These are phyloP conservation scores for Arachis hypogaea DNA, from an alignment of 306 rosid genomes.

Conservation along the genomic window DNA sequence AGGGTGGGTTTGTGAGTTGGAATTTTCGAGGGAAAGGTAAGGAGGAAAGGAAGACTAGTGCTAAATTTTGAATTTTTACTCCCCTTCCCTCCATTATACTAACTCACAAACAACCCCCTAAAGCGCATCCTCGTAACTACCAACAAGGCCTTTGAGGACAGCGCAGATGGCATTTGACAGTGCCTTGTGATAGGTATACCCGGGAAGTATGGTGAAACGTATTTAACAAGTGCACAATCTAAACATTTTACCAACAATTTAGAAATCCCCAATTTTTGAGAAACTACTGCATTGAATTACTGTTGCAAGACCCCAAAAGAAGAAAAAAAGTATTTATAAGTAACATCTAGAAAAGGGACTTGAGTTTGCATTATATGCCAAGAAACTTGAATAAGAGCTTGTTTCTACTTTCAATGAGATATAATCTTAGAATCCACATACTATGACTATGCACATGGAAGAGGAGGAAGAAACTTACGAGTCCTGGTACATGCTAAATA, in stretches of 20 bases:
- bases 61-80: too few species aligned
- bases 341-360: neutral
- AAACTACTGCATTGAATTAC: neutral
- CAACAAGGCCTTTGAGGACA: too few species aligned
- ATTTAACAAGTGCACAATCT: neutral
- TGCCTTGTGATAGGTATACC: too few species aligned
- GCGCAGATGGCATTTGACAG: too few species aligned
- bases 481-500: constrained; percentile 77
- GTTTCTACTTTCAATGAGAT: constrained; percentile 5
- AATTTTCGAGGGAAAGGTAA: too few species aligned
- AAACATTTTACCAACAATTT: constrained; percentile 5
- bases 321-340: neutral
- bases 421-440: constrained; percentile 4
- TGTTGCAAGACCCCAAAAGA: neutral
- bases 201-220: too few species aligned
- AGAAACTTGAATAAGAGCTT: neutral
- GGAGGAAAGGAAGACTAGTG: too few species aligned
- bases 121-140: too few species aligned
- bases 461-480: constrained; percentile 60
- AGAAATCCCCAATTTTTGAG: neutral
- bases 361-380: constrained; percentile 5
- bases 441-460: constrained; percentile 9
- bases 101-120: too few species aligned
- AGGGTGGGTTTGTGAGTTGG: too few species aligned
- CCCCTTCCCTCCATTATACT: too few species aligned